Percentiles rank a stretch among this genome's conserved stretches.
Conservation (phyloP, 139 green algal species). For the Monoraphidium neglectum region DNA sequence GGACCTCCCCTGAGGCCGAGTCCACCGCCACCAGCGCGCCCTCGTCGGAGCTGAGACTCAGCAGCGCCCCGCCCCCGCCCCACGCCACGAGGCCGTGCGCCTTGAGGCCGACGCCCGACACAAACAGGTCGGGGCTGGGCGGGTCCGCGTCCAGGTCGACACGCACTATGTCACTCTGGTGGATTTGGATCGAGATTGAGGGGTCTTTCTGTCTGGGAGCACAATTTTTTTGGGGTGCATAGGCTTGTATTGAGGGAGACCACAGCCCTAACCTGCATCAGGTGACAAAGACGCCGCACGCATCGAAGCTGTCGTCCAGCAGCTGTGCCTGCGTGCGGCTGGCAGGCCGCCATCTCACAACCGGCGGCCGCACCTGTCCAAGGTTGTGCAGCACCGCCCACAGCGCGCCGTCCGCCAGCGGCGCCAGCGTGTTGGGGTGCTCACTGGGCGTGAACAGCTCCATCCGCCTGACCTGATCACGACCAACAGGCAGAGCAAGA, state of each 20-base stretch:
- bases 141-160: conserved; percentile 38
- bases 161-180: conserved; percentile 49
- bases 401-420: conserved; percentile 32
- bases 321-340: too few relatives aligned
- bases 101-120: conserved; percentile 52
- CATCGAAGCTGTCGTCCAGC: background rate
- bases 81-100: conserved; percentile 64
- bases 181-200: background rate
- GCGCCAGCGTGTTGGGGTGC: conserved; percentile 79
- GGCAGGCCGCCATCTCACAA: too few relatives aligned
- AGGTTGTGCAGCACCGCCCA: conserved; percentile 84
- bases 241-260: background rate
- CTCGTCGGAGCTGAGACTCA: conserved; percentile 65
- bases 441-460: conserved; percentile 63
- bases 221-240: background rate
- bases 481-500: conserved; percentile 1
- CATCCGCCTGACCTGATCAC: conserved; percentile 37
- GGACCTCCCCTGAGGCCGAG: background rate
- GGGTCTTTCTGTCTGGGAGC: background rate
- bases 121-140: conserved; percentile 2
- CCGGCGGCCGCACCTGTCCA: conserved; percentile 41
- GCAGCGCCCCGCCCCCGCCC: conserved; percentile 20
- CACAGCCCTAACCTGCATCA: background rate
- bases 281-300: background rate
- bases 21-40: conserved; percentile 34